These are phyloP conservation scores for Taphrina deformans DNA, from an alignment of 1,139 yeast genomes.

Conservation along the genomic window DNA sequence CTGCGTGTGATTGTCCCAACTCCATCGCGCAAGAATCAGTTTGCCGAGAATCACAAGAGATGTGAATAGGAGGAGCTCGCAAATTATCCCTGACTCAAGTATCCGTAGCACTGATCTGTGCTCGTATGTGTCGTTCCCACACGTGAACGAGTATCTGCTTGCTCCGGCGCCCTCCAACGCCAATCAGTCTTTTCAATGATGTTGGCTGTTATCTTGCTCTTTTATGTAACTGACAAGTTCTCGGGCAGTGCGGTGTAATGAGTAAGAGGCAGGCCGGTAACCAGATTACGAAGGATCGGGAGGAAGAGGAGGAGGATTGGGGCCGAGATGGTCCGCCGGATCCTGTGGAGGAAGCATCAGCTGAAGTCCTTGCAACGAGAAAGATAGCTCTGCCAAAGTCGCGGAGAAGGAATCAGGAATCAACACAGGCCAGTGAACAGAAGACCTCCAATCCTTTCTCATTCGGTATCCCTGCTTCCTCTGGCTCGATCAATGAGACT, in stretches of 20 bases:
- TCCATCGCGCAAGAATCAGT: no score
- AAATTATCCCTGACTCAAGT: no score
- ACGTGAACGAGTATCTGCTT: no score
- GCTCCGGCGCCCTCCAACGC: no score
- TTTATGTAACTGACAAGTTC: no score
- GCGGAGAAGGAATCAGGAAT: conserved; percentile 12
- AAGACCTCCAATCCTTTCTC: conserved; percentile 19
- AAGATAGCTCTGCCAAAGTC: conserved; percentile 36
- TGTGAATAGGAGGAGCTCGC: no score
- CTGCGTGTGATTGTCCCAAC: no score
- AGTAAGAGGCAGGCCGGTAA: conserved; percentile 36
- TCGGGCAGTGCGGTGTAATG: no score
- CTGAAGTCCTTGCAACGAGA: conserved; percentile 35
- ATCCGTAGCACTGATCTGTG: no score
- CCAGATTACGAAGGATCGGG: conserved; percentile 35
- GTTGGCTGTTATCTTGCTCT: no score
- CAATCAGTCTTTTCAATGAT: no score
- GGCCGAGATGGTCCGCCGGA: conserved; percentile 34
- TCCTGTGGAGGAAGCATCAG: conserved; percentile 34
- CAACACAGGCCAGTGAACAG: neutral
- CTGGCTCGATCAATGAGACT: neutral
- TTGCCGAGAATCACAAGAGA: no score
- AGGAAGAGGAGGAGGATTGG: conserved; percentile 33
- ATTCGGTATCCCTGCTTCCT: neutral
- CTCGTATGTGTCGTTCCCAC: neutral